Conservation (phyloP, 164 flowering plant genomes). For the Euptelea pleiosperma region DNA sequence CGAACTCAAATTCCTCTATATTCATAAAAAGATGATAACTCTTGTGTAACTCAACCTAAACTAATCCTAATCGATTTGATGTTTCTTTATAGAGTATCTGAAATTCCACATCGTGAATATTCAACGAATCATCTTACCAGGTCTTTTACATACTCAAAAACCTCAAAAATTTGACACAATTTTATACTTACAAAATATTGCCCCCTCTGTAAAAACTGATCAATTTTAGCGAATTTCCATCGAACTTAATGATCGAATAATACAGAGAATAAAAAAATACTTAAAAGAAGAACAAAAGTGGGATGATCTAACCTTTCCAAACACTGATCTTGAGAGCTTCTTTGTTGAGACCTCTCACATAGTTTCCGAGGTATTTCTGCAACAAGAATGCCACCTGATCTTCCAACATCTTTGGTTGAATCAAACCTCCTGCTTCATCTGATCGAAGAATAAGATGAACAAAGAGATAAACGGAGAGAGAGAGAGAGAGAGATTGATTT, state of each 20-base stretch:
- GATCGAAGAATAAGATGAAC: constrained; percentile 3
- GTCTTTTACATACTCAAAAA: too few relatives aligned
- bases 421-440: neutral
- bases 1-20: too few relatives aligned
- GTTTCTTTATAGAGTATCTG: neutral
- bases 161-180: neutral
- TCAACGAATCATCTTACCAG: neutral
- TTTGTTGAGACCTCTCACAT: constrained; percentile 79
- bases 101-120: neutral
- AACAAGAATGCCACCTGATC: constrained; percentile 89
- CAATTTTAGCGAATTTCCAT: too few relatives aligned
- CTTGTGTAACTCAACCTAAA: constrained; percentile 2
- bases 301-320: constrained; percentile 64
- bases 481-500: constrained; percentile 3
- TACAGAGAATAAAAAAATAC: neutral
- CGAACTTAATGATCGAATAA: neutral
- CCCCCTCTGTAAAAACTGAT: too few relatives aligned
- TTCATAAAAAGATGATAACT: neutral
- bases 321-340: constrained; percentile 98
- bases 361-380: constrained; percentile 90
- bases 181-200: too few relatives aligned
- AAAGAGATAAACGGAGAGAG: neutral
- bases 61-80: neutral
- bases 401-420: constrained; percentile 66
- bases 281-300: neutral